Conservation (phyloP, 2,329 filamentous ascomycete genomes). For the Colletotrichum destructivum region DNA sequence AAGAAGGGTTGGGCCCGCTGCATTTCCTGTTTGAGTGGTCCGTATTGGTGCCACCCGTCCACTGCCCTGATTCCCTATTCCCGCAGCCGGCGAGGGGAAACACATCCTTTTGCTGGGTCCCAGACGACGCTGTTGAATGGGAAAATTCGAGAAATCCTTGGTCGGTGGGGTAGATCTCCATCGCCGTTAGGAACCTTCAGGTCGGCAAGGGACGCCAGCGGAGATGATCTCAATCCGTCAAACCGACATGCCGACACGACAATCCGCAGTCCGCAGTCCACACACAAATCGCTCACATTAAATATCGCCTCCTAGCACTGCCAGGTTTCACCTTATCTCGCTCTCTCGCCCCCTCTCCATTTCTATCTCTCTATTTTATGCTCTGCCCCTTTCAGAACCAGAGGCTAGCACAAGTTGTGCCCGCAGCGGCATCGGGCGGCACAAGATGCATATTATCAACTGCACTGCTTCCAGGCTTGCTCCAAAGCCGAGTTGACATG, state of each 20-base stretch:
- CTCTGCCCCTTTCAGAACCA: too few species aligned
- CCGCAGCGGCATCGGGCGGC: background rate
- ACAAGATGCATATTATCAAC: background rate
- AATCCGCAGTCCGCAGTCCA: background rate
- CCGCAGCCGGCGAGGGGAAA: slow-evolving; percentile 18
- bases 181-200: slow-evolving; percentile 32
- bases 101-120: slow-evolving; percentile 10
- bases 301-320: background rate
- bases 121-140: background rate
- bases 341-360: background rate
- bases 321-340: background rate
- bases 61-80: slow-evolving; percentile 16
- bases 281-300: slow-evolving; percentile 8
- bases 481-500: background rate
- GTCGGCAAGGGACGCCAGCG: slow-evolving; percentile 26
- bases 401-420: background rate
- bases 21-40: slow-evolving; percentile 12
- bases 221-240: slow-evolving; percentile 41
- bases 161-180: slow-evolving; percentile 32
- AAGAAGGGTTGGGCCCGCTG: slow-evolving; percentile 4
- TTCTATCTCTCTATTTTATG: background rate
- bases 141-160: slow-evolving; percentile 21
- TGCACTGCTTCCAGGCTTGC: background rate
- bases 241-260: slow-evolving; percentile 29
- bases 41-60: slow-evolving; percentile 17